Base-by-base conservation (phyloP, 352 stramenopile genomes). In the Blastocystis sp. region DNA sequence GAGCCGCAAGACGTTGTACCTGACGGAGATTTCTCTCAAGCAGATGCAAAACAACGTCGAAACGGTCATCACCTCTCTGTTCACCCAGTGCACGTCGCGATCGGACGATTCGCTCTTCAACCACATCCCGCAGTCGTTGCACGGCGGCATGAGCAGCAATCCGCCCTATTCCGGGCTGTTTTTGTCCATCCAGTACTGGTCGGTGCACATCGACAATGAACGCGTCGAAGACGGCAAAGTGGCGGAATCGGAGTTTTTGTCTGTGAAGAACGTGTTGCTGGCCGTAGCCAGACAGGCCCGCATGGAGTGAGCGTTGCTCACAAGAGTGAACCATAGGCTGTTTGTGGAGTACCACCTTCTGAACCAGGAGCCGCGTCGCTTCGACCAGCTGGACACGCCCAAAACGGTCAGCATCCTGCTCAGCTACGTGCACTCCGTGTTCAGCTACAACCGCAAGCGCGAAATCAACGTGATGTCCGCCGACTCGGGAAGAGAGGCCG, bases 291-390 rank as follows among this genome's bases (percentile, higher is more conserved):
- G 66, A 53, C 74, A 84, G 56, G 56, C 74, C n/a, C n/a, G 74
- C 17, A 84, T 84, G 52, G 74, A 84, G 74, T 84, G 48, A 28
- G n/a, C 21, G 53, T 34, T 67, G 14, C 14, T 5, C 3, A 21
- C 4, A 28, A 52, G 74, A 11, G 40, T 40, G 11, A 52, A 28
- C 38, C 14, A 3, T 67, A 84, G 74, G 53, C 23, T 67, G 2
- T 84, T 84, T 28, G 56, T 84, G 40, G 74, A 69, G 21, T 84
- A 59, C 52, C 74, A 84, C 41, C 19, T 84, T 28, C 40, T 84
- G 34, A 53, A 34, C 17, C 74, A 69, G 19, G 34, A 52, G 17
- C 38, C 21, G 17, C 34, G 53, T 2, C 56, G 65, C 34, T 64
- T 84, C 34, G 40, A 62, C 23, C n/a, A 28, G 21, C 56, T 84